A percentile compares a stretch with the other conserved stretches of the same genome.
Evolutionary conservation across 1,284 basidiomycete species (phyloP).

Genomic region (Cutaneotrichosporon sp.): DNA sequence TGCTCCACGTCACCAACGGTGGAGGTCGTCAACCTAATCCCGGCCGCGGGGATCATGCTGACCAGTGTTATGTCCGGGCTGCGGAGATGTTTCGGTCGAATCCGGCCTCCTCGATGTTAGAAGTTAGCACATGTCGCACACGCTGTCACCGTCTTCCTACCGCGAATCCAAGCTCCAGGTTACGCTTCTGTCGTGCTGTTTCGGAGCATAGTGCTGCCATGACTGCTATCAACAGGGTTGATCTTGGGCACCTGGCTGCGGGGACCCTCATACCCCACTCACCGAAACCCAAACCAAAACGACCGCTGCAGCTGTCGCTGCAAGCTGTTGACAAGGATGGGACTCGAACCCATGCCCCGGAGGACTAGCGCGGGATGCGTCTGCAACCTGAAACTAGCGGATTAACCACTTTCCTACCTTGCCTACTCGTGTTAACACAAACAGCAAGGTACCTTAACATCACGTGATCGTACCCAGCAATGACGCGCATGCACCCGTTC

Average conservation of each 20-base stretch:
- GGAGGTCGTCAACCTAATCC: background rate
- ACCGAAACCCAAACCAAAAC: background rate
- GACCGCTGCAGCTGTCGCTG: background rate
- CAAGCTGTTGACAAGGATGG: background rate
- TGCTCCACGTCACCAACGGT: background rate
- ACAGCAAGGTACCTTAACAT: background rate
- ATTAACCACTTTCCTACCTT: background rate
- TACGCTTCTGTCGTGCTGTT: too few species aligned
- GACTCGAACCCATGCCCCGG: background rate
- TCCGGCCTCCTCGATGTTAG: background rate
- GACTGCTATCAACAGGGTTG: too few species aligned
- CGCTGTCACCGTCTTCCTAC: too few species aligned
- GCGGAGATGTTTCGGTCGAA: background rate
- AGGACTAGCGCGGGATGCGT: background rate
- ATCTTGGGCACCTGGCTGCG: too few species aligned
- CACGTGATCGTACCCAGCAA: background rate
- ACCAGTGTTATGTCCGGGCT: background rate
- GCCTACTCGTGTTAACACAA: background rate
- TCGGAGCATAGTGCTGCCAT: too few species aligned
- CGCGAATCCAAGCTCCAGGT: too few species aligned
- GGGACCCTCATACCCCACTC: too few species aligned
- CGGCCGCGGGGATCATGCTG: background rate
- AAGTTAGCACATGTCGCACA: too few species aligned
- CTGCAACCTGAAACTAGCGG: background rate
- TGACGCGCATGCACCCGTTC: background rate